Evolutionary conservation across 2,329 filamentous ascomycete genomes (phyloP).

Genomic region (Chaetomium strumarium): DNA sequence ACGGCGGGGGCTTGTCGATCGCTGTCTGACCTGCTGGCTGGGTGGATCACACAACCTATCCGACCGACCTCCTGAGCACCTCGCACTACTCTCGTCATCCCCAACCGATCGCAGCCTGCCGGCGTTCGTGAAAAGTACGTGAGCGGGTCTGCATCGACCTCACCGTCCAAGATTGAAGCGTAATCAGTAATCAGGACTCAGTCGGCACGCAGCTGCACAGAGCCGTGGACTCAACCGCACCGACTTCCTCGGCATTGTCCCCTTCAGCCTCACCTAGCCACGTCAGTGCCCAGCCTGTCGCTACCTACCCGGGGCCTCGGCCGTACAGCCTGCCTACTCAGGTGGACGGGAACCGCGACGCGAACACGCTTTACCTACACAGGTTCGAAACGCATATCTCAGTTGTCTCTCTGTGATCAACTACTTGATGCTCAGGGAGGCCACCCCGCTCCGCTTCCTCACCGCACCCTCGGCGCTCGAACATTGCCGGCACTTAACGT

Average conservation of each 20-base stretch:
- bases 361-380: background rate
- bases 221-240: background rate
- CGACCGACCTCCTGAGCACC: conserved; percentile 19
- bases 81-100: conserved; percentile 15
- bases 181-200: too few relatives aligned
- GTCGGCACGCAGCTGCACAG: too few relatives aligned
- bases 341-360: background rate
- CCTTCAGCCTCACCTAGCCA: conserved; percentile 16
- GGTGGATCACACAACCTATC: conserved; percentile 18
- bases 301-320: background rate
- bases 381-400: background rate
- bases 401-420: background rate
- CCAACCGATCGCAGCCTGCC: background rate
- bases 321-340: conserved; percentile 12
- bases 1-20: conserved; percentile 30
- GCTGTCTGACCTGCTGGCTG: conserved; percentile 20
- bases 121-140: too few relatives aligned
- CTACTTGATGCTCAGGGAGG: conserved; percentile 14
- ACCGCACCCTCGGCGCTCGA: conserved; percentile 7
- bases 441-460: conserved; percentile 7
- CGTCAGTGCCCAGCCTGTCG: background rate
- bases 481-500: conserved; percentile 4
- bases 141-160: too few relatives aligned
- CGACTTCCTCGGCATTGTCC: background rate
- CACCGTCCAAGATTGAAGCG: too few relatives aligned